Evolutionary conservation across 257 asterid genomes (phyloP).

Genomic region (Rauvolfia tetraphylla): DNA sequence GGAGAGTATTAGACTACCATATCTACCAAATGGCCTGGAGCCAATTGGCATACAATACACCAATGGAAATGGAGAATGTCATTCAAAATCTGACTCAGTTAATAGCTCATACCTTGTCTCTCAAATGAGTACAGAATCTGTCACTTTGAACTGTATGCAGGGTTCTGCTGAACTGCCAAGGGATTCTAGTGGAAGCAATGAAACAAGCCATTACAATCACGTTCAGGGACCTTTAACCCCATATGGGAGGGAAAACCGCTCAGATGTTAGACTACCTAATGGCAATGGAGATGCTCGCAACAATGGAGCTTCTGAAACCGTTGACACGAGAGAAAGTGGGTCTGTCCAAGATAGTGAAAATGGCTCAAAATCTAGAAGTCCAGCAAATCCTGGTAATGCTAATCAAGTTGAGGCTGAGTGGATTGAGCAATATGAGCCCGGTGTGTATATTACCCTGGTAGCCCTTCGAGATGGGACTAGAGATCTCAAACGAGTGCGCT

Average conservation of each 20-base stretch:
- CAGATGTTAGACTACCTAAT: conserved; percentile 41
- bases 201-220: conserved; percentile 30
- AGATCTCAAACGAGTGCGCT: conserved; percentile 96
- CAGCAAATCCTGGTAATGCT: conserved; percentile 42
- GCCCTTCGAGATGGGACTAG: conserved; percentile 90
- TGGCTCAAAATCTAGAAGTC: conserved; percentile 47
- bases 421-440: conserved; percentile 90
- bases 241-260: conserved; percentile 35
- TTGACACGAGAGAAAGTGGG: conserved; percentile 36
- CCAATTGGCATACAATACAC: conserved; percentile 41
- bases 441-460: conserved; percentile 85
- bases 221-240: conserved; percentile 32
- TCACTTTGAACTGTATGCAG: conserved; percentile 29
- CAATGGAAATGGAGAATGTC: conserved; percentile 49
- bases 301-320: conserved; percentile 44
- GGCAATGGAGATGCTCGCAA: conserved; percentile 42
- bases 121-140: conserved; percentile 36
- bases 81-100: conserved; percentile 41
- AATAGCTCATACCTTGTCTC: conserved; percentile 38
- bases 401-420: conserved; percentile 83
- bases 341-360: conserved; percentile 40
- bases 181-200: conserved; percentile 30
- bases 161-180: conserved; percentile 23
- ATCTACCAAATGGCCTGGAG: conserved; percentile 65
- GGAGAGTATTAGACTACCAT: conserved; percentile 58